A percentile compares a stretch with the other conserved stretches of the same genome.
Conservation (phyloP, 371 early-diverging fungal genomes). For the Syncephalastrum sp. region DNA sequence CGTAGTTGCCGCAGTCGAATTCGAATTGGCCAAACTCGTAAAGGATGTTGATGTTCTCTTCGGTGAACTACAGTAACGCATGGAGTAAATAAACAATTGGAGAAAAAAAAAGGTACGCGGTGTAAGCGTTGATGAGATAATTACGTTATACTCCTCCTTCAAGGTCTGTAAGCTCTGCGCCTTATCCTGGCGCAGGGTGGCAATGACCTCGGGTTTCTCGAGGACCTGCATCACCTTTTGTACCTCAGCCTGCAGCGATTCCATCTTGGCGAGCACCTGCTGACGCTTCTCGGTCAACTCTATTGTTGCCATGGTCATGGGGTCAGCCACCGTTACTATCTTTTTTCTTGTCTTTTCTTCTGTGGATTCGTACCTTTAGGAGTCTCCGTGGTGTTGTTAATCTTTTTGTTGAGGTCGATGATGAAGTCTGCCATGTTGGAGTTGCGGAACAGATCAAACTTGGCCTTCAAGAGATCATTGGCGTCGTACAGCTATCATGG, state of each 20-base stretch:
- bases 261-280: constrained; percentile 69
- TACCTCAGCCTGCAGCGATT: constrained; percentile 73
- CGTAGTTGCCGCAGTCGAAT: constrained; percentile 91
- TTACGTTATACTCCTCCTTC: constrained; percentile 79
- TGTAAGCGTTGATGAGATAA: background rate
- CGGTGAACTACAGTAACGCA: constrained; percentile 61
- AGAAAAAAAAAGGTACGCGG: too few species aligned
- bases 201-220: constrained; percentile 88
- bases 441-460: constrained; percentile 80
- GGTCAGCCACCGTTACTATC: background rate
- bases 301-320: constrained; percentile 10
- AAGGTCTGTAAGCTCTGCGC: constrained; percentile 81
- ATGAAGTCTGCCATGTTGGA: constrained; percentile 95
- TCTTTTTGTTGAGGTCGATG: constrained; percentile 74
- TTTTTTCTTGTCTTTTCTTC: background rate
- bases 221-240: constrained; percentile 84
- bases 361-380: constrained; percentile 53
- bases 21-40: constrained; percentile 89
- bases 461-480: constrained; percentile 77
- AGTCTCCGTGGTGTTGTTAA: constrained; percentile 66
- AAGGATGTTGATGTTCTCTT: constrained; percentile 79
- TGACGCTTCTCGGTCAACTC: constrained; percentile 77
- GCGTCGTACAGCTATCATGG: constrained; percentile 66
- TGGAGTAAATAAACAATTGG: too few species aligned
- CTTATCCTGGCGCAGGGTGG: constrained; percentile 90